A percentile compares a stretch with the other conserved stretches of the same genome.
phyloP scores from a whole-genome alignment of 2,329 filamentous ascomycete genomes.

The Diaporthe batatas region DNA sequence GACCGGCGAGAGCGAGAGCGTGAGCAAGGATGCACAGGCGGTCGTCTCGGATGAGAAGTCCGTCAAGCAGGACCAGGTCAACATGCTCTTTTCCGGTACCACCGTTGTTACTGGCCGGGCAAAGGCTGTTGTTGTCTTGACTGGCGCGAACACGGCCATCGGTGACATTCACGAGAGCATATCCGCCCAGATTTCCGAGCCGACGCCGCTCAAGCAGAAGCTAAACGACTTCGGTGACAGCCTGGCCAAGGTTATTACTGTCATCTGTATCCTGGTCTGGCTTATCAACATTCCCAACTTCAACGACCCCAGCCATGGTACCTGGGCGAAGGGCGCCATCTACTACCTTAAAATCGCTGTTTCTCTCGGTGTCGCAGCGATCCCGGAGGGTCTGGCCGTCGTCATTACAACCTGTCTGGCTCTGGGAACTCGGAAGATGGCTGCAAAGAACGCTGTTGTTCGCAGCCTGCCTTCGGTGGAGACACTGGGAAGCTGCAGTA shows the following conservation, averaged over 20 bases:
- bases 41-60: constrained; percentile 82
- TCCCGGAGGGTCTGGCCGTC: constrained; percentile 95
- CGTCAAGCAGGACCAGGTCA: constrained; percentile 96
- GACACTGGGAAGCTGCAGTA: constrained; percentile 97
- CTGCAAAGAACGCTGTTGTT: constrained; percentile 96
- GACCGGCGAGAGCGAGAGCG: constrained; percentile 97
- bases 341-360: constrained; percentile 99
- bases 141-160: constrained; percentile 91
- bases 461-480: constrained; percentile 96
- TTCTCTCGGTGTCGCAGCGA: constrained; percentile 96
- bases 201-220: constrained; percentile 98
- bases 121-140: constrained; percentile 89
- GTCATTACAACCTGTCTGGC: constrained; percentile 99
- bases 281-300: constrained; percentile 99
- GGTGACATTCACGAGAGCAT: constrained; percentile 99
- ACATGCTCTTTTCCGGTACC: constrained; percentile 98
- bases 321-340: constrained; percentile 96
- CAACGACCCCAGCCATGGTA: constrained; percentile 91
- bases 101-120: constrained; percentile 96
- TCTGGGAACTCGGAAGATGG: constrained; percentile 98
- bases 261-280: constrained; percentile 97
- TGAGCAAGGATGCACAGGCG: constrained; percentile 81
- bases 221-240: constrained; percentile 97
- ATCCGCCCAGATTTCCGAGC: constrained; percentile 96
- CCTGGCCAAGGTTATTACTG: constrained; percentile 97